Evolutionary conservation across 2,329 filamentous ascomycete species (phyloP), one percentile per base, ranked within the genome.

Genomic region (Talaromyces sp.): DNA sequence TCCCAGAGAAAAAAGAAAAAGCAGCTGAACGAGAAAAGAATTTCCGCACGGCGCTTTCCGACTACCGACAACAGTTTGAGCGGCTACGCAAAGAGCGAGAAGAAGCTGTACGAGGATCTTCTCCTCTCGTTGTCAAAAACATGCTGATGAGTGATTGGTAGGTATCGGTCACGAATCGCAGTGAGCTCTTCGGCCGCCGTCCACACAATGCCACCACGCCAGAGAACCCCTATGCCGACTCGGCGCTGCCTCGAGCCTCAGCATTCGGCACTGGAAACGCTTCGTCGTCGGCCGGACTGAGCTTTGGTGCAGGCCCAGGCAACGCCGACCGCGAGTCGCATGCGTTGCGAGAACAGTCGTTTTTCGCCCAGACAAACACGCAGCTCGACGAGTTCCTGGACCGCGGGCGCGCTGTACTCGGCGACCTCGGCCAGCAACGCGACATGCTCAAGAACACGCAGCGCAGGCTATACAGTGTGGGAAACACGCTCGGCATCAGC

Each of bases 371-470:
- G 67, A 95, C 93, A 4, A 90, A 96, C 71, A 84, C 83, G 19
- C 91, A 95, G 58, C 82, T 99, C 1, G 95, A 99, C 72, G 93
- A 98, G 67, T 99, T 96, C 71, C 85, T 99, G 60, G 93, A 96
- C 54, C 83, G 93, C 2, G 95, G 95, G 0, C 87, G 96, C 71
- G 91, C 92, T 0, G 95, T 99, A 41, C 81, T 98, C 29, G 89
- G 90, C 7, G 93, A 98, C 76, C 76, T 99, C 59, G 89, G 90
- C 3, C 84, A 95, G 70, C 95, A 99, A 80, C 85, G 91, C 58
- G 93, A 98, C 73, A 93, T 97, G 80, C 82, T 99, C 64, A 99
- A 99, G 80, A 90, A 89, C 56, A 98, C 95, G 24, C 95, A 99
- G 77, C 89, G 89, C 74, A 86, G 87, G 72, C 81, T 99, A 55